These are phyloP conservation scores for Somion occarium DNA, from an alignment of 1,284 basidiomycete genomes.

Conservation along the genomic window DNA sequence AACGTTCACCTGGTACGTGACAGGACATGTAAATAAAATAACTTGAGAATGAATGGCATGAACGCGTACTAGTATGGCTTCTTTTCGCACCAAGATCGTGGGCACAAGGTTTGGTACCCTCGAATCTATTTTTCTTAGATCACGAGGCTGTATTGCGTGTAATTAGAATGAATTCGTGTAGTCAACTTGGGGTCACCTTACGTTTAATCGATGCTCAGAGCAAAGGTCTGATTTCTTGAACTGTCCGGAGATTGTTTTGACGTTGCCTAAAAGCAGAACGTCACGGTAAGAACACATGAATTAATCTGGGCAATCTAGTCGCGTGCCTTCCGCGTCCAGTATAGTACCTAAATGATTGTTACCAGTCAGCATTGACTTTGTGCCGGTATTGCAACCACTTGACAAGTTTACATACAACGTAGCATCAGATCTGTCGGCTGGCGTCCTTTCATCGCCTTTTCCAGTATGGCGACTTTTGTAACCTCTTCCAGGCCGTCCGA, in stretches of 20 bases:
- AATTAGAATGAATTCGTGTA: conserved; percentile 6
- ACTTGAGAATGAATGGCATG: conserved; percentile 2
- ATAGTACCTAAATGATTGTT: conserved; percentile 62
- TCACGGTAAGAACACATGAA: conserved; percentile 4
- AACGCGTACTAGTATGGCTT: conserved; percentile 75
- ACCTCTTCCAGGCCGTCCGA: conserved; percentile 61
- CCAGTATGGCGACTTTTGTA: conserved; percentile 65
- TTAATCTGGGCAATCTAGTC: background rate
- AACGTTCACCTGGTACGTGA: conserved; percentile 69
- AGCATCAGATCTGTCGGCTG: conserved; percentile 79
- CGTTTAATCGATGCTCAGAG: conserved; percentile 83
- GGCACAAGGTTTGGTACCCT: conserved; percentile 92
- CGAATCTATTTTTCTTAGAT: conserved; percentile 95
- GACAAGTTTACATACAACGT: conserved; percentile 53
- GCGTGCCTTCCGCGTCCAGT: conserved; percentile 71
- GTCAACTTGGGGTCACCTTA: conserved; percentile 31
- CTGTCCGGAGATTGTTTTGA: conserved; percentile 86
- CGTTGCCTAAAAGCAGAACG: conserved; percentile 55
- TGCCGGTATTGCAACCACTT: background rate
- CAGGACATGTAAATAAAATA: background rate
- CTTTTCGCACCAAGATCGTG: conserved; percentile 85
- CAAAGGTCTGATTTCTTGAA: conserved; percentile 90
- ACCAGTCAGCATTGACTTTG: conserved; percentile 4
- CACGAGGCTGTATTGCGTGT: conserved; percentile 68
- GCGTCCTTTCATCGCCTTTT: conserved; percentile 77